Conservation (phyloP, 768 basidiomycete species). For the Asterophora lycoperdoides region DNA sequence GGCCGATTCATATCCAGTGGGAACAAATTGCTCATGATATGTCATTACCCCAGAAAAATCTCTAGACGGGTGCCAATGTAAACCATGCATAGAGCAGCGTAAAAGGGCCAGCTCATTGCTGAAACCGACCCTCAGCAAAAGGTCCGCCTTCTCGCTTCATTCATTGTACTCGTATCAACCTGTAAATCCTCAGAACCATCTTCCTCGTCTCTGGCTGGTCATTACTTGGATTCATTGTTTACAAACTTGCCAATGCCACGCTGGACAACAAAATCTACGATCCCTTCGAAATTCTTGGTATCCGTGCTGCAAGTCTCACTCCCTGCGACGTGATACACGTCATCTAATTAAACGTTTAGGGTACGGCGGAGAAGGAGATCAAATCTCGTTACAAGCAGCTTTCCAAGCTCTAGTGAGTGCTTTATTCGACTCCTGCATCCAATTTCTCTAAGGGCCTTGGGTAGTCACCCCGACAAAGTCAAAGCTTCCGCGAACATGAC, state of each 20-base stretch:
- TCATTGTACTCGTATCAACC: not conserved
- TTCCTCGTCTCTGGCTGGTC: conserved; percentile 72
- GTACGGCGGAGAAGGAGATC: conserved; percentile 80
- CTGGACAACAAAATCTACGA: conserved; percentile 76
- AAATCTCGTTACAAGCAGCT: conserved; percentile 94
- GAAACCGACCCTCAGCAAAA: conserved; percentile 44
- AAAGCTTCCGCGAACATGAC: conserved; percentile 79
- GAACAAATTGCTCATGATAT: not conserved
- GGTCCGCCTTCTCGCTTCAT: conserved; percentile 33
- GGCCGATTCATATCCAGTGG: conserved; percentile 20
- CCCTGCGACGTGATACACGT: not conserved
- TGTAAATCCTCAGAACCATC: conserved; percentile 41
- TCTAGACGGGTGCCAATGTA: conserved; percentile 56
- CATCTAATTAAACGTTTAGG: conserved; percentile 34
- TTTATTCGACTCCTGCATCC: not conserved
- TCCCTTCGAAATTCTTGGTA: conserved; percentile 91
- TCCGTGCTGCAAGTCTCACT: conserved; percentile 50
- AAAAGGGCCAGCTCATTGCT: conserved; percentile 45
- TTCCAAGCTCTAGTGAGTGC: conserved; percentile 74
- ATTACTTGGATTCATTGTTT: conserved; percentile 61
- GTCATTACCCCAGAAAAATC: conserved; percentile 26
- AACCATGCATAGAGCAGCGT: conserved; percentile 55
- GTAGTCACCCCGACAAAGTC: conserved; percentile 96
- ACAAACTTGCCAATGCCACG: conserved; percentile 55
- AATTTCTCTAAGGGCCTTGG: not conserved